Percentiles rank a stretch among this genome's conserved stretches.
phyloP scores from a whole-genome alignment of 768 basidiomycete species.

The Boletus pseudo-olivaceus region DNA sequence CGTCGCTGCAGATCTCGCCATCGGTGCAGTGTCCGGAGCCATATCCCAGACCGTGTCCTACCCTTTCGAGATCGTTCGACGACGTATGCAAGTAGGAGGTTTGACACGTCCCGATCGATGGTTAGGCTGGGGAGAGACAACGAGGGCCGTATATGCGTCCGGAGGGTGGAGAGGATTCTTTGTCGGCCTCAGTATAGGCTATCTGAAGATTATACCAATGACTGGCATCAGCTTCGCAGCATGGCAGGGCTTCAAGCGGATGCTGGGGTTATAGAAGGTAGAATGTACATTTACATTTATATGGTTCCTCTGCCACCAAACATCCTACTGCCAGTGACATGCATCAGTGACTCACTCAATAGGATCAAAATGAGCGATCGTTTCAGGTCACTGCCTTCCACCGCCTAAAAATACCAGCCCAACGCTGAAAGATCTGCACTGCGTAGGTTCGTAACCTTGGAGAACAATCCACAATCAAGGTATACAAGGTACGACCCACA shows the following conservation, averaged over 20 bases:
- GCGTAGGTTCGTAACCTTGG: not conserved
- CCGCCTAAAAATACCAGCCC: no score
- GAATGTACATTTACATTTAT: constrained; percentile 3
- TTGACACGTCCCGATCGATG: constrained; percentile 72
- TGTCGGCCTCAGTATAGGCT: constrained; percentile 87
- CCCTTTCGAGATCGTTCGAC: constrained; percentile 88
- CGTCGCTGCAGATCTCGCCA: constrained; percentile 64
- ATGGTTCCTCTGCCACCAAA: not conserved
- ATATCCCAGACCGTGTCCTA: constrained; percentile 88
- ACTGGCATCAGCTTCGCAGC: constrained; percentile 87
- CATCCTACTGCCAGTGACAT: not conserved
- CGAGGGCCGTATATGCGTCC: constrained; percentile 56
- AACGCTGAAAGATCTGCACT: no score
- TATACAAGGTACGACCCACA: not conserved
- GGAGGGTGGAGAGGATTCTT: constrained; percentile 89
- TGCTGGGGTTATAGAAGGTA: constrained; percentile 27
- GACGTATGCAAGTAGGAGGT: constrained; percentile 95
- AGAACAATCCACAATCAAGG: not conserved
- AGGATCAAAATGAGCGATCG: not conserved
- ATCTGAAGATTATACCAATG: constrained; percentile 94
- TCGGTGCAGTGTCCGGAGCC: constrained; percentile 84
- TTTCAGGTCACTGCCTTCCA: not conserved
- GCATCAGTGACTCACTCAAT: not conserved
- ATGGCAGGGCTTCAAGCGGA: constrained; percentile 59
- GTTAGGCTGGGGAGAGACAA: constrained; percentile 76